phyloP scores from a whole-genome alignment of 2,329 filamentous ascomycete genomes.

The Daldinia eschscholtzii region DNA sequence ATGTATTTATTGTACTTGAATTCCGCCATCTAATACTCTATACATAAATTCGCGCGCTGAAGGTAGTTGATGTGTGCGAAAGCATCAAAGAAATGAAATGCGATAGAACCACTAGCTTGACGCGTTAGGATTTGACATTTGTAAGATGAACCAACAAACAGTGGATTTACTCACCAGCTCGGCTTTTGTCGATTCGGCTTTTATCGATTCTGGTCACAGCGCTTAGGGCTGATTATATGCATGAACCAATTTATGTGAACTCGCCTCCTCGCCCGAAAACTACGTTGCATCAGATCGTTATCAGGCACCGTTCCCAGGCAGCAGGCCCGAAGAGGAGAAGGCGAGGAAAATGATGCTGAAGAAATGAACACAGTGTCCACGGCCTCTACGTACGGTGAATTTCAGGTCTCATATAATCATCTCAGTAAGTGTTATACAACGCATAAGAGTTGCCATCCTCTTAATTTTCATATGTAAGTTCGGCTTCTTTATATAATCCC shows the following conservation, averaged over 20 bases:
- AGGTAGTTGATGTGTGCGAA: neutral
- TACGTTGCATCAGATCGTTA: constrained; percentile 10
- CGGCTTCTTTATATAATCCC: neutral
- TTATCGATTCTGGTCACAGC: neutral
- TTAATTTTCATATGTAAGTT: neutral
- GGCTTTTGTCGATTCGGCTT: neutral
- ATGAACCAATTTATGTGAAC: neutral
- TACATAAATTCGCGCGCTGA: neutral
- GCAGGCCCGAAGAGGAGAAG: neutral
- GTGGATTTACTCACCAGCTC: neutral
- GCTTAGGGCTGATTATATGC: neutral
- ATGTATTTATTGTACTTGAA: neutral
- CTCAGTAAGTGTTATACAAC: neutral
- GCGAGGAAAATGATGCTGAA: neutral
- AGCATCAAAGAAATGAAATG: neutral
- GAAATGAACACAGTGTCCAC: neutral
- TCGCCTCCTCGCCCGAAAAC: neutral
- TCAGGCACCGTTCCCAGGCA: neutral
- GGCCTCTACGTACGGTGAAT: neutral
- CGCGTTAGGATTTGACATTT: neutral
- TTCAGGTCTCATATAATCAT: neutral
- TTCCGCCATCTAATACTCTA: neutral
- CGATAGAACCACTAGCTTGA: neutral
- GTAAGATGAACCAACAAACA: neutral
- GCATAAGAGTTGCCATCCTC: neutral